Evolutionary conservation across 805 yeast genomes (phyloP).

Genomic region (Yamadazyma sp.): DNA sequence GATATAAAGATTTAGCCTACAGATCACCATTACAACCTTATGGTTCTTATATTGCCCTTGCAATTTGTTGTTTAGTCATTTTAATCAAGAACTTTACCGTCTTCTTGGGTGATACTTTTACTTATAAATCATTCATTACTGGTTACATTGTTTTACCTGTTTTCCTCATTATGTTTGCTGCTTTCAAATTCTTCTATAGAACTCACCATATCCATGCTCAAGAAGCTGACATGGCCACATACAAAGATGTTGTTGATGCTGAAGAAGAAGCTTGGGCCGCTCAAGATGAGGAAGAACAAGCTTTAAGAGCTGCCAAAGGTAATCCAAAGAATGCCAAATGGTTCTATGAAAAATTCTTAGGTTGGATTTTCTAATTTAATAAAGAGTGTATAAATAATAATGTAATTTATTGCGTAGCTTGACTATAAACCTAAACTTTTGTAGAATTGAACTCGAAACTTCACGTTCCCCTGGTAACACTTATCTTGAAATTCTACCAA

Average conservation of each 20-base stretch:
- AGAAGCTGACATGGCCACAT: conserved; percentile 61
- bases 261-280: conserved; percentile 43
- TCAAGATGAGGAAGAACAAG: conserved; percentile 31
- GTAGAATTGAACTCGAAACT: too few relatives aligned
- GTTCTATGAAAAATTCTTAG: conserved; percentile 47
- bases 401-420: too few relatives aligned
- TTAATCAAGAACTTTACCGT: conserved; percentile 71
- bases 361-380: conserved; percentile 43
- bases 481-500: too few relatives aligned
- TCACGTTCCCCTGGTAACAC: too few relatives aligned
- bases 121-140: conserved; percentile 66
- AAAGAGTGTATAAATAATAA: too few relatives aligned
- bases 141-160: conserved; percentile 77
- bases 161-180: conserved; percentile 50
- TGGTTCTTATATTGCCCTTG: conserved; percentile 58
- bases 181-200: conserved; percentile 56
- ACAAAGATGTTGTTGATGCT: conserved; percentile 52
- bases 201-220: conserved; percentile 47
- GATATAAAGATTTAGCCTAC: conserved; percentile 51
- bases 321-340: conserved; percentile 41
- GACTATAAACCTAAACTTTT: too few relatives aligned
- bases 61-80: conserved; percentile 51
- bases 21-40: conserved; percentile 68
- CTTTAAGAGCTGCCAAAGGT: conserved; percentile 40
- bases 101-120: conserved; percentile 55